phyloP scores from a whole-genome alignment of 2,329 filamentous ascomycete genomes.

The Apiospora marii region DNA sequence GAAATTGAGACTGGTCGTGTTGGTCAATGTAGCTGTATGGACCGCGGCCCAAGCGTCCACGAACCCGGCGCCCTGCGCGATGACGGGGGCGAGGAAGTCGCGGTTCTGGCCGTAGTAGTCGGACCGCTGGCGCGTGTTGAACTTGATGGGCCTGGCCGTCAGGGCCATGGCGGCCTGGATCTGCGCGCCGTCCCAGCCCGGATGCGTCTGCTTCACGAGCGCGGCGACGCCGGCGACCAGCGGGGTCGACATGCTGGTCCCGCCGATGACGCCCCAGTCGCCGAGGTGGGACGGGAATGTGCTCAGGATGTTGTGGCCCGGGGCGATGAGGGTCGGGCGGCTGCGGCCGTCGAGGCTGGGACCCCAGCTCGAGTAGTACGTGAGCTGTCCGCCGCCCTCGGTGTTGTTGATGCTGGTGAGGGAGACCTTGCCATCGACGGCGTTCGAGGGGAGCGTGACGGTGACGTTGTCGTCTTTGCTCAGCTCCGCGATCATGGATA shows the following conservation, averaged over 20 bases:
- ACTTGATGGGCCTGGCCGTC: conserved; percentile 7
- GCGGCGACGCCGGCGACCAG: not conserved
- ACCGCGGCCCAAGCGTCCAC: conserved; percentile 15
- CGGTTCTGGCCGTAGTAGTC: not conserved
- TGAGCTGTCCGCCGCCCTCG: not conserved
- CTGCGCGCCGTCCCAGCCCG: not conserved
- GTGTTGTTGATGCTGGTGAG: not conserved
- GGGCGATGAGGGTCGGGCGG: not conserved
- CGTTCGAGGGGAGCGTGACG: not conserved
- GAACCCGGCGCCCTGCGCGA: conserved; percentile 11
- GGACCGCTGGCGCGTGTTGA: not conserved
- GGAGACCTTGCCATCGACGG: not conserved
- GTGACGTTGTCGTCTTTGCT: not conserved
- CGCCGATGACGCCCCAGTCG: conserved; percentile 7
- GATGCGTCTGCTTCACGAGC: not conserved
- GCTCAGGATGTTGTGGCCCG: conserved; percentile 19
- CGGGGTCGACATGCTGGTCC: conserved; percentile 22
- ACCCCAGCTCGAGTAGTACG: conserved; percentile 17
- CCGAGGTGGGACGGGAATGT: not conserved
- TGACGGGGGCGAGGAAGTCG: conserved; percentile 4
- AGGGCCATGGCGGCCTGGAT: conserved; percentile 10
- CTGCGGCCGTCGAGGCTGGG: conserved; percentile 4
- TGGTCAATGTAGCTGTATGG: not conserved
- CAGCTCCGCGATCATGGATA: not conserved
- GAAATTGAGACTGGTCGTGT: not conserved